Percentiles rank a stretch among this genome's conserved stretches.
Evolutionary conservation across 805 yeast genomes (phyloP).

Genomic region (Ogataea philodendri): DNA sequence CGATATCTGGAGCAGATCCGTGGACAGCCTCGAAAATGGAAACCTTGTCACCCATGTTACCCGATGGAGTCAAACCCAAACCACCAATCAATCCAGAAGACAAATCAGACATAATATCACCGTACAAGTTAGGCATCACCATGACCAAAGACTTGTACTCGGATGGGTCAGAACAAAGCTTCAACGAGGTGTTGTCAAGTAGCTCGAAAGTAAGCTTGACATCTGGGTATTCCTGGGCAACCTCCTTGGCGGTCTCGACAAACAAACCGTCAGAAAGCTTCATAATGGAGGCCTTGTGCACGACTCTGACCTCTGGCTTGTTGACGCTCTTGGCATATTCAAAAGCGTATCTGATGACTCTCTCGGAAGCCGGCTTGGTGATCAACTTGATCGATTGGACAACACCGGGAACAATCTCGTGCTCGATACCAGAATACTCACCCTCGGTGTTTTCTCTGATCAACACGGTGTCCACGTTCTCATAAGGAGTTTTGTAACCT

Average conservation of each 20-base stretch:
- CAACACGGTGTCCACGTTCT: slow-evolving; percentile 87
- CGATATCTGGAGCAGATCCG: slow-evolving; percentile 99
- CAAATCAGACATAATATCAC: slow-evolving; percentile 97
- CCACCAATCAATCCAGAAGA: slow-evolving; percentile 98
- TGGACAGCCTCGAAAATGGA: slow-evolving; percentile 99
- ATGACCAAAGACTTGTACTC: slow-evolving; percentile 82
- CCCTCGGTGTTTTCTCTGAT: slow-evolving; percentile 99
- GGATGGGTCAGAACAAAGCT: slow-evolving; percentile 84
- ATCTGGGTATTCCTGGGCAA: slow-evolving; percentile 90
- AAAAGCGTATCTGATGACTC: slow-evolving; percentile 94
- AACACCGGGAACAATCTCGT: slow-evolving; percentile 96
- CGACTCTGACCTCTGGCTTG: slow-evolving; percentile 88
- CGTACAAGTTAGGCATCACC: slow-evolving; percentile 99
- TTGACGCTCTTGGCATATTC: slow-evolving; percentile 90
- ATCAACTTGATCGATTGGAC: slow-evolving; percentile 97
- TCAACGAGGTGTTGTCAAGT: slow-evolving; percentile 93
- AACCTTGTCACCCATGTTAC: slow-evolving; percentile 98
- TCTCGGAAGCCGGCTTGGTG: slow-evolving; percentile 94
- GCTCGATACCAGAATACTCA: slow-evolving; percentile 99
- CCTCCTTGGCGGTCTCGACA: slow-evolving; percentile 84
- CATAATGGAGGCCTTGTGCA: slow-evolving; percentile 98
- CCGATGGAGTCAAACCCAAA: slow-evolving; percentile 97
- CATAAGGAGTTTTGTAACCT: slow-evolving; percentile 90
- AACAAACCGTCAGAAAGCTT: slow-evolving; percentile 97
- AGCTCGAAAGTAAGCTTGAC: slow-evolving; percentile 79